Conservation (phyloP, 2,329 filamentous ascomycete species). For the Zymoseptoria ardabiliae region DNA sequence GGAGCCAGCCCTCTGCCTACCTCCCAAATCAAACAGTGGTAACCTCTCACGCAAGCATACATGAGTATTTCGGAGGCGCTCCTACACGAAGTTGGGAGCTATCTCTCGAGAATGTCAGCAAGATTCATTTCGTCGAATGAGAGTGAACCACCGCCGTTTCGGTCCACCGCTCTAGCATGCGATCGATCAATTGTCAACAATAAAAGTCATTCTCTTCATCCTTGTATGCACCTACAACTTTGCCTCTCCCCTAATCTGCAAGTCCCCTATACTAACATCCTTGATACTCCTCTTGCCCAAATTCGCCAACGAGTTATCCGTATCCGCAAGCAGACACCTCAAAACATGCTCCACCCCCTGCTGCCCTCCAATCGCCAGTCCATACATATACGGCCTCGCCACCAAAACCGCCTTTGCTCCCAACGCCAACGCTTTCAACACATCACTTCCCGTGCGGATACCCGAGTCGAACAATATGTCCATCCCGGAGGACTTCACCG, state of each 20-base stretch:
- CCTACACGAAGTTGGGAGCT: no score
- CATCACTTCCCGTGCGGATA: slow-evolving; percentile 44
- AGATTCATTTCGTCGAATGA: no score
- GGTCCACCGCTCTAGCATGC: no score
- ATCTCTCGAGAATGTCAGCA: no score
- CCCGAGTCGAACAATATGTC: slow-evolving; percentile 48
- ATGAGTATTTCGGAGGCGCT: no score
- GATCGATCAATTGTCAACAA: no score
- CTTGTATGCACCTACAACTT: slow-evolving; percentile 7
- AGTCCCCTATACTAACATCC: slow-evolving; percentile 15
- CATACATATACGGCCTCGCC: slow-evolving; percentile 53
- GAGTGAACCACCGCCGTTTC: no score
- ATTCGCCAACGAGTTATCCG: slow-evolving; percentile 18
- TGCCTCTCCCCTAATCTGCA: slow-evolving; percentile 13
- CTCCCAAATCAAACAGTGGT: no score
- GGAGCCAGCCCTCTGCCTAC: no score
- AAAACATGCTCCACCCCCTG: slow-evolving; percentile 43
- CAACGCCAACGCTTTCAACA: slow-evolving; percentile 46
- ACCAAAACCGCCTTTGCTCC: slow-evolving; percentile 54
- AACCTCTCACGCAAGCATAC: no score
- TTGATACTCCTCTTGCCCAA: slow-evolving; percentile 14
- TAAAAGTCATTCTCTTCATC: no score
- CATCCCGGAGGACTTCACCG: slow-evolving; percentile 30
- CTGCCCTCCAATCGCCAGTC: slow-evolving; percentile 50
- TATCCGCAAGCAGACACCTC: slow-evolving; percentile 18